phyloP scores from a whole-genome alignment of 192 early-diverging fungal genomes.

The Rhizophagus sp. region DNA sequence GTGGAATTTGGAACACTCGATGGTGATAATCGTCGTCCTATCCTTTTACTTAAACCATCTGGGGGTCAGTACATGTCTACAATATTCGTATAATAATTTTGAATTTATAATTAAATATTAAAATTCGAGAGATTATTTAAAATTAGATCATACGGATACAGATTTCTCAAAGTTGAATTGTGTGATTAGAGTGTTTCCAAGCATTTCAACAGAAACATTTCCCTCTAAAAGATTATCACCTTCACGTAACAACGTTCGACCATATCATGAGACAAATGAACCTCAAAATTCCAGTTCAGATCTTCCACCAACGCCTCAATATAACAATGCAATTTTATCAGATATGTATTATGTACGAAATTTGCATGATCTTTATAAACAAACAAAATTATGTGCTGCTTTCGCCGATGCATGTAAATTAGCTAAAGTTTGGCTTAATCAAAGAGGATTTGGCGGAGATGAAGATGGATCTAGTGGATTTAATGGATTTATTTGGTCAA shows the following conservation, averaged over 20 bases:
- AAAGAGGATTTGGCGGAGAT: slow-evolving; percentile 62
- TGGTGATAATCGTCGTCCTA: slow-evolving; percentile 65
- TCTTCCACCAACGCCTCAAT: slow-evolving; percentile 79
- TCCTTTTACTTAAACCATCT: slow-evolving; percentile 58
- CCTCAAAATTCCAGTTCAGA: not conserved
- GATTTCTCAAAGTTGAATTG: slow-evolving; percentile 70
- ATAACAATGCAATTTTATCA: slow-evolving; percentile 81
- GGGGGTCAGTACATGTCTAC: slow-evolving; percentile 39
- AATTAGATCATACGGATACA: slow-evolving; percentile 54
- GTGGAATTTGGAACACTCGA: slow-evolving; percentile 54
- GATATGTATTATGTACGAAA: slow-evolving; percentile 77
- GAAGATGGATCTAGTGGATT: slow-evolving; percentile 50
- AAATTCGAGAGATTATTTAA: not conserved
- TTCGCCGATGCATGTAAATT: slow-evolving; percentile 82
- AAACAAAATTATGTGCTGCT: slow-evolving; percentile 66
- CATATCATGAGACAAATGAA: slow-evolving; percentile 17
- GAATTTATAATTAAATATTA: not conserved
- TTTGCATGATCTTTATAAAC: slow-evolving; percentile 77
- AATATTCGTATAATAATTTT: not conserved
- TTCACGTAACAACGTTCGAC: slow-evolving; percentile 77
- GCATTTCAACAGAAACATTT: slow-evolving; percentile 64
- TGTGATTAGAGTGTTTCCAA: slow-evolving; percentile 80
- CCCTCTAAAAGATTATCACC: slow-evolving; percentile 73
- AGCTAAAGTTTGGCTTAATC: slow-evolving; percentile 83
- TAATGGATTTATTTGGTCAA: slow-evolving; percentile 78